Conservation (phyloP, 495 filamentous ascomycete genomes). For the Tirmania nivea region DNA sequence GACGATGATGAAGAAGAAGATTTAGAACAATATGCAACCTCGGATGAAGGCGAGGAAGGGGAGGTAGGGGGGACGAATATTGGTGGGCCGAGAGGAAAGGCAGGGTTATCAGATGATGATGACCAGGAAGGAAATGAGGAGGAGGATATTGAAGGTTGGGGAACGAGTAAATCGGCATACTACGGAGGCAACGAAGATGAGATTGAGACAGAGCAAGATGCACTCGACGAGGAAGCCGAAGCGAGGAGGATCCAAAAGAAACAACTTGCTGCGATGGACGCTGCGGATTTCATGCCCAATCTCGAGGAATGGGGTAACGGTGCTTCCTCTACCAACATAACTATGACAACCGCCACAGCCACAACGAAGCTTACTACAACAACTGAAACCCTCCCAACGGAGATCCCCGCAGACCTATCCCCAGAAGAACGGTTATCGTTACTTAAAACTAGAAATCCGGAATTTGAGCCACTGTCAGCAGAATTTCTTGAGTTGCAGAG, state of each 20-base stretch:
- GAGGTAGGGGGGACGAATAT: background rate
- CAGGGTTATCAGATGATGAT: constrained; percentile 15
- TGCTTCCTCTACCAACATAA: constrained; percentile 18
- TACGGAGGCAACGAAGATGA: constrained; percentile 75
- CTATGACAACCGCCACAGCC: constrained; percentile 24
- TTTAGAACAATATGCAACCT: background rate
- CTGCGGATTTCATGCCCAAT: constrained; percentile 82
- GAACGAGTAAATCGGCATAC: constrained; percentile 68
- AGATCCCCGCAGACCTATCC: constrained; percentile 59
- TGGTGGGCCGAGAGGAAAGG: background rate
- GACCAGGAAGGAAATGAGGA: constrained; percentile 32
- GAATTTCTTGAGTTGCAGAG: constrained; percentile 56
- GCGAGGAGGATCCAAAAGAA: constrained; percentile 73
- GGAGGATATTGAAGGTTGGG: constrained; percentile 55
- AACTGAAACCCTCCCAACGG: constrained; percentile 59
- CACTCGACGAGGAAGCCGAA: constrained; percentile 76
- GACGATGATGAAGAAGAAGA: constrained; percentile 4
- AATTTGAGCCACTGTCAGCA: constrained; percentile 66
- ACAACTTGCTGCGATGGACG: constrained; percentile 61
- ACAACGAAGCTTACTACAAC: constrained; percentile 30
- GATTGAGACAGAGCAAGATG: constrained; percentile 80
- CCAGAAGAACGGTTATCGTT: constrained; percentile 54
- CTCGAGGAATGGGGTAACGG: constrained; percentile 55
- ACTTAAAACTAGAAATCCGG: constrained; percentile 61
- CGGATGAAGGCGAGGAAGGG: background rate